Base-by-base conservation (phyloP, 2,329 filamentous ascomycete species). In the Paracamarosporium sp. region DNA sequence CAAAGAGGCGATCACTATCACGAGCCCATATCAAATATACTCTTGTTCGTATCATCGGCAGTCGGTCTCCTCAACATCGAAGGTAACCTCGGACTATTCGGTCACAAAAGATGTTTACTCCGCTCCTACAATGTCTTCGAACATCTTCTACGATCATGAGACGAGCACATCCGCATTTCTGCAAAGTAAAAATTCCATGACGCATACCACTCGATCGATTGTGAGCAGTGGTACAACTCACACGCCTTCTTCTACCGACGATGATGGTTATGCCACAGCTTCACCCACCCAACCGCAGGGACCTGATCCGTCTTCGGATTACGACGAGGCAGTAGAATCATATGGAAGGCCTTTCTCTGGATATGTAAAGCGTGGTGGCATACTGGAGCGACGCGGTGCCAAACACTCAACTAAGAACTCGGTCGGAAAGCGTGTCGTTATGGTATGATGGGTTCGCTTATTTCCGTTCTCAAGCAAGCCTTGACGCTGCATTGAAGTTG, bases 1-100 rank as follows among this genome's bases (percentile, higher is more conserved):
- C 11, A 60, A 58, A 0, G 64, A 72, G 62, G 71, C 67, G n/a
- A 63, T 74, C 48, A 75, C 69, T n/a, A 65, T 74, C 63, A 75
- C 70, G 56, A 71, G 71, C 61, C 40, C 67, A 15, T 50, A 65
- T 44, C 48, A 73, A 52, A 50, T 63, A 6, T 72, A 71, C 56
- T 72, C 70, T 9, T 74, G 70, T 66, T 64, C 55, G 12, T 72
- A 67, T 54, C 61, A 71, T 45, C 51, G 63, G 45, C 64, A 63
- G 28, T 61, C 63, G 33, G 60, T 63, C 17, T 67, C 68, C 59
- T 48, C 57, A 2, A 53, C 61, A 36, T 17, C 58, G 15, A 47
- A 48, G 15, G 9, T 45, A 28, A 50, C 50, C 3, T 57, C 64
- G 20, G 11, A 22, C 9, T 22, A 20, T 9, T 53, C 38, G 2